Evolutionary conservation across 106 monocot genomes (phyloP).

Genomic region (Xerophyta viscosa): DNA sequence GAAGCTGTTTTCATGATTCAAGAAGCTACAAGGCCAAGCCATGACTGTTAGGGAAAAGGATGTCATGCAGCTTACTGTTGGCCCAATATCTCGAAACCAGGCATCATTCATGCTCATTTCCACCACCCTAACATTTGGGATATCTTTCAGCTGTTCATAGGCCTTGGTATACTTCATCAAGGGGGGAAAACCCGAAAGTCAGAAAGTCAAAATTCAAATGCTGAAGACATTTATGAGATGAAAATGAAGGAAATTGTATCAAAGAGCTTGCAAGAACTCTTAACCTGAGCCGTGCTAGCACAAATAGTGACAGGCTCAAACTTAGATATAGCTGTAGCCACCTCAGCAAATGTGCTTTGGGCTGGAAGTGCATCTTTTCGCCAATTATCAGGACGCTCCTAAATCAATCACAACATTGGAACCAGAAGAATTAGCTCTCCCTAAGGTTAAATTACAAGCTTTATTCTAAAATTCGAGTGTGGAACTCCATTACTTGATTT

Average conservation of each 20-base stretch:
- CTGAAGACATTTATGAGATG: neutral
- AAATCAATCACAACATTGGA: slow-evolving; percentile 2
- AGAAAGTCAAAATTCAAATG: neutral
- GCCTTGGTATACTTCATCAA: slow-evolving; percentile 55
- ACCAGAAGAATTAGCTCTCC: neutral
- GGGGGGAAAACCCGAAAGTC: neutral
- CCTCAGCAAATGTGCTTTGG: slow-evolving; percentile 40
- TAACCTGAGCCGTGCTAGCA: slow-evolving; percentile 53
- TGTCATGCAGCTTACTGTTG: slow-evolving; percentile 75
- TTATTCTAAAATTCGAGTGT: neutral
- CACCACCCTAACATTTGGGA: slow-evolving; percentile 55
- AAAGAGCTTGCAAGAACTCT: neutral
- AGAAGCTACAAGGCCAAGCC: neutral
- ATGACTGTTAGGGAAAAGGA: too few relatives aligned
- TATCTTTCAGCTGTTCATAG: slow-evolving; percentile 18
- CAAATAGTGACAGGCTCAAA: slow-evolving; percentile 68
- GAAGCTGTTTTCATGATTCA: neutral
- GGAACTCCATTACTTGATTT: too few relatives aligned
- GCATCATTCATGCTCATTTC: slow-evolving; percentile 99
- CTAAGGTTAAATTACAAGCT: neutral
- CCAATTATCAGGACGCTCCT: slow-evolving; percentile 97
- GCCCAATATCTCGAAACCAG: slow-evolving; percentile 96
- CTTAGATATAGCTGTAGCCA: slow-evolving; percentile 67
- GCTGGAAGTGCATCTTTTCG: slow-evolving; percentile 47
- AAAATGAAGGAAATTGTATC: neutral